Percentiles rank a stretch among this genome's conserved stretches.
Conservation (phyloP, 805 yeast genomes). For the Cyberlindnera sargentensis region DNA sequence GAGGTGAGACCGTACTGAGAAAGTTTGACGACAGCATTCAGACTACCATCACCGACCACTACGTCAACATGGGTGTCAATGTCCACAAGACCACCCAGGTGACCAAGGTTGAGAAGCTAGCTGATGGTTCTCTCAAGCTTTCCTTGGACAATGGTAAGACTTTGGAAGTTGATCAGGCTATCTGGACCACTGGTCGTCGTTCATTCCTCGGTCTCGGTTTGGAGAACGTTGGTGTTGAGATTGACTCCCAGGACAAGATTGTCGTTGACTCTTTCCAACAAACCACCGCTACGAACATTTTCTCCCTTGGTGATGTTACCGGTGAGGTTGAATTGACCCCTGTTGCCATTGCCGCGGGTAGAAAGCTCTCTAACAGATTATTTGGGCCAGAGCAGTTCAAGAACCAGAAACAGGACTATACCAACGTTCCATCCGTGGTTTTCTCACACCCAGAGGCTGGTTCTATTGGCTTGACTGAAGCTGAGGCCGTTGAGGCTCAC, state of each 20-base stretch:
- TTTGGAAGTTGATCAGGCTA: slow-evolving; percentile 67
- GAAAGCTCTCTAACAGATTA: slow-evolving; percentile 84
- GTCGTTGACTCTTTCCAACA: slow-evolving; percentile 84
- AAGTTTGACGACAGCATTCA: slow-evolving; percentile 80
- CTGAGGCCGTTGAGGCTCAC: slow-evolving; percentile 67
- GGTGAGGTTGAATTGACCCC: slow-evolving; percentile 95
- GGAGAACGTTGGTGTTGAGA: slow-evolving; percentile 66
- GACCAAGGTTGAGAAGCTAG: slow-evolving; percentile 38
- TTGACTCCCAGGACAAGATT: slow-evolving; percentile 54
- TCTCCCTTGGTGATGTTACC: slow-evolving; percentile 89
- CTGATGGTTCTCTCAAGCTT: slow-evolving; percentile 43
- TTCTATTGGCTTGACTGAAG: slow-evolving; percentile 79
- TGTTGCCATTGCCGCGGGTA: slow-evolving; percentile 97
- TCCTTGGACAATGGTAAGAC: slow-evolving; percentile 32
- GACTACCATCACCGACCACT: slow-evolving; percentile 70
- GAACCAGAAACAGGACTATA: slow-evolving; percentile 76
- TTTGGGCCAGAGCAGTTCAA: slow-evolving; percentile 74
- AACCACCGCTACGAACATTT: slow-evolving; percentile 63
- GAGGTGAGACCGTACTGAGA: slow-evolving; percentile 88
- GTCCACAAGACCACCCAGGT: slow-evolving; percentile 65
- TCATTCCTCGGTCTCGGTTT: slow-evolving; percentile 69
- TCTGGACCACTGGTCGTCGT: slow-evolving; percentile 94
- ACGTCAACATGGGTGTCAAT: slow-evolving; percentile 73
- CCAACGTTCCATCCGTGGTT: slow-evolving; percentile 89
- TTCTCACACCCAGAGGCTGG: slow-evolving; percentile 98